Evolutionary conservation across 2,329 filamentous ascomycete species (phyloP).

Genomic region (Botrytis deweyae): DNA sequence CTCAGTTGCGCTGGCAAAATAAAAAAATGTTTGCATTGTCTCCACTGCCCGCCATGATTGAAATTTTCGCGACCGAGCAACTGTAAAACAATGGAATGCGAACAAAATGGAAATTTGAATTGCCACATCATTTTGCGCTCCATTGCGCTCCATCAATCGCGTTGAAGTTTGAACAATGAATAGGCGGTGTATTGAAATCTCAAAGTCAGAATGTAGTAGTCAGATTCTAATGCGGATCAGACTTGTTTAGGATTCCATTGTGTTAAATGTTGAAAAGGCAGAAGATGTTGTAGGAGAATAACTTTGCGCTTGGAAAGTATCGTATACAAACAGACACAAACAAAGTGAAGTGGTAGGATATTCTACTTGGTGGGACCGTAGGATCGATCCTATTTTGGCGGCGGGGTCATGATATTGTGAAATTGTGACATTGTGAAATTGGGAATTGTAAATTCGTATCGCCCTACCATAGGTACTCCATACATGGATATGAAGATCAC

Average conservation of each 20-base stretch:
- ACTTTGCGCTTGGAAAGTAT: not conserved
- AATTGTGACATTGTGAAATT: not conserved
- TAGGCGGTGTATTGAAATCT: not conserved
- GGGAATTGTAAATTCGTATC: not conserved
- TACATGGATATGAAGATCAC: not conserved
- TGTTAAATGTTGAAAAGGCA: not conserved
- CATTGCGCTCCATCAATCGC: not conserved
- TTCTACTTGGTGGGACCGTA: not conserved
- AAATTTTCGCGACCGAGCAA: not conserved
- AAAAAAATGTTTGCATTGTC: not conserved
- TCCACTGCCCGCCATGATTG: not conserved
- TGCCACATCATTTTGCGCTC: slow-evolving; percentile 8
- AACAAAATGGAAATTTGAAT: not conserved
- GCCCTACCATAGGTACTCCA: not conserved
- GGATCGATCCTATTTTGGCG: not conserved
- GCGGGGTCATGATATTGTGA: not conserved
- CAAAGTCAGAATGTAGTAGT: not conserved
- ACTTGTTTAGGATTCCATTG: not conserved
- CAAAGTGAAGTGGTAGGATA: not conserved
- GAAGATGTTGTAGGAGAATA: not conserved
- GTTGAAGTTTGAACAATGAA: not conserved
- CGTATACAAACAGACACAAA: not conserved
- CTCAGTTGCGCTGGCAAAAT: slow-evolving; percentile 1
- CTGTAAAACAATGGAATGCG: not conserved
- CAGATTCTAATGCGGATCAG: not conserved